These are phyloP conservation scores for Apiospora sp. DNA, from an alignment of 2,329 filamentous ascomycete genomes.

Conservation along the genomic window DNA sequence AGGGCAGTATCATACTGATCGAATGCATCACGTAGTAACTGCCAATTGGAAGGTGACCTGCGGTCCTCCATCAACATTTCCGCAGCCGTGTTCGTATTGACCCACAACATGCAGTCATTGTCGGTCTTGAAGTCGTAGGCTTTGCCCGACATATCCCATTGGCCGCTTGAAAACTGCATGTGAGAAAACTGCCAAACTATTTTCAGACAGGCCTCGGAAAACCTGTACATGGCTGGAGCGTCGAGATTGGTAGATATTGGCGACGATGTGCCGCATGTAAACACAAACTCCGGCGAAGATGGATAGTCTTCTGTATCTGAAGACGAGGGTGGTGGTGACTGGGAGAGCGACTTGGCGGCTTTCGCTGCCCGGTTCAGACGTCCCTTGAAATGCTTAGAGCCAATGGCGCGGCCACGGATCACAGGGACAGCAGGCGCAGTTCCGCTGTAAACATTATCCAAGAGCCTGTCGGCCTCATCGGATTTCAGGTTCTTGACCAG, in stretches of 20 bases:
- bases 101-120: not conserved
- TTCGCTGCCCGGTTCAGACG: conserved; percentile 1
- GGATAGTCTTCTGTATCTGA: not conserved
- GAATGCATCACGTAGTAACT: not conserved
- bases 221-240: not conserved
- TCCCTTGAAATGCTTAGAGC: conserved; percentile 3
- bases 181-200: not conserved
- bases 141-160: not conserved
- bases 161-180: not conserved
- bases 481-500: conserved; percentile 13
- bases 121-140: not conserved
- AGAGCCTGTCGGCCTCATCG: conserved; percentile 4
- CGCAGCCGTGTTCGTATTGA: not conserved
- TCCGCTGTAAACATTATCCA: conserved; percentile 3
- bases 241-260: not conserved
- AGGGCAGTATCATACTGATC: not conserved
- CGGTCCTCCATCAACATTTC: conserved; percentile 3
- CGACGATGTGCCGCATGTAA: not conserved
- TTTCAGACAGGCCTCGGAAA: not conserved
- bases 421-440: not conserved
- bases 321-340: not conserved
- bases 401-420: not conserved
- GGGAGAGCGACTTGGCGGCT: not conserved
- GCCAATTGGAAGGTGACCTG: conserved; percentile 2
- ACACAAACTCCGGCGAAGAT: not conserved